Evolutionary conservation across 2,329 filamentous ascomycete species (phyloP), one percentile per base, ranked within the genome.

Genomic region (Pleomassaria siparia): DNA sequence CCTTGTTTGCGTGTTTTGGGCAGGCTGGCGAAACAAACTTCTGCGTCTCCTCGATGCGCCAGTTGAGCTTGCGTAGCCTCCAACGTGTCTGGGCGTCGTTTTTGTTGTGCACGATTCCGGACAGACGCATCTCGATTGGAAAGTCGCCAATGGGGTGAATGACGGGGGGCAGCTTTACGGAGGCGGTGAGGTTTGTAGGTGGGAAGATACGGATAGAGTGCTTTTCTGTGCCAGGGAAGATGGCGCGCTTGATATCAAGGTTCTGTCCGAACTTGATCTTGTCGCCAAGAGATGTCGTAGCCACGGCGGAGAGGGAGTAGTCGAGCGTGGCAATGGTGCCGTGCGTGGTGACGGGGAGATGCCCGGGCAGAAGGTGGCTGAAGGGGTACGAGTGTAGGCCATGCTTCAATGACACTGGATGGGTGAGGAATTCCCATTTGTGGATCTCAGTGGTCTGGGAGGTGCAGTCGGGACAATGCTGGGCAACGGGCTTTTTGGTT

Each of bases 201-300:
- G 92, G 94, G 74, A 99, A 99, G 64, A 97, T 88, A 64, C 92
- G 89, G 53, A 96, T 85, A 13, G 89, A 95, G 72, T 91, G 86
- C 73, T 95, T 92, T 51, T 95, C 90, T 44, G 82, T 79, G 40
- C 90, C 88, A 2, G 89, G 83, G 44, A 87, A 80, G 21, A 97
- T 82, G 26, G 91, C 88, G 52, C 92, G 88, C 74, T 86, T 86
- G 58, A 97, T 81, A 46, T 85, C 78, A 36, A 97, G 76, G 9
- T 81, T 80, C 61, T 84, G 83, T 52, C 82, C 80, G 62, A 89
- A 82, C 58, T 79, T 83, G 63, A 89, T 79, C 49, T 79, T 79
- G 56, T 84, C 83, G 50, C 79, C 80, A 43, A 79, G 80, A 28
- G 83, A 76, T 10, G 81, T 79, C 46, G 83, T 83, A 15, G 67